Evolutionary conservation across 139 green algal genomes (phyloP).

Genomic region (Diplosphaera chodatii): DNA sequence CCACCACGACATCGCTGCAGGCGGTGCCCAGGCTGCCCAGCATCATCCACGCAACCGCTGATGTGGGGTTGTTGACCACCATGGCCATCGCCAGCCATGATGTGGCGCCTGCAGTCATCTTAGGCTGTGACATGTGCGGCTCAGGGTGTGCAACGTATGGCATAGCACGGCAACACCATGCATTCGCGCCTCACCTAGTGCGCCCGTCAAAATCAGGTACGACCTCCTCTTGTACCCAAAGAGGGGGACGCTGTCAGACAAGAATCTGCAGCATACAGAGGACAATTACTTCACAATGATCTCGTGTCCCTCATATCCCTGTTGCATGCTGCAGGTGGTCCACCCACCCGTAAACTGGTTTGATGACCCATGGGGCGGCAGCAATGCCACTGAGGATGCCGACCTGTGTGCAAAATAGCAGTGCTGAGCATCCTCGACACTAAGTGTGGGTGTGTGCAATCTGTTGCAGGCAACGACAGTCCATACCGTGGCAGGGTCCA

Average conservation of each 20-base stretch:
- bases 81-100: slow-evolving; percentile 63
- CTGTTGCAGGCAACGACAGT: too few species aligned
- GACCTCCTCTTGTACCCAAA: slow-evolving; percentile 83
- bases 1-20: slow-evolving; percentile 91
- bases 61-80: slow-evolving; percentile 33
- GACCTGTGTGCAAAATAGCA: too few species aligned
- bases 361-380: slow-evolving; percentile 78
- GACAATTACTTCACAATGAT: not conserved
- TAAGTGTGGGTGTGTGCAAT: too few species aligned
- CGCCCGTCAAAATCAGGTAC: slow-evolving; percentile 79
- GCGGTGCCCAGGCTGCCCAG: slow-evolving; percentile 67
- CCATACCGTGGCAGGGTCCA: slow-evolving; percentile 81
- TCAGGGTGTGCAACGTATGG: too few species aligned
- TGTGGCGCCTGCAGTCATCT: slow-evolving; percentile 32
- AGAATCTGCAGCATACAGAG: slow-evolving; percentile 54
- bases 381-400: slow-evolving; percentile 54
- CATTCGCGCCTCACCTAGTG: slow-evolving; percentile 28
- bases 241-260: slow-evolving; percentile 84
- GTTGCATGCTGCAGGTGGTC: not conserved
- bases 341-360: slow-evolving; percentile 79
- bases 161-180: not conserved
- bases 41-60: slow-evolving; percentile 46
- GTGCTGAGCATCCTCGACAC: too few species aligned
- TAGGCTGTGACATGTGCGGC: not conserved
- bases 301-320: too few species aligned